These are phyloP conservation scores for Rostrohypoxylon terebratum DNA, from an alignment of 495 filamentous ascomycete genomes.

Conservation along the genomic window DNA sequence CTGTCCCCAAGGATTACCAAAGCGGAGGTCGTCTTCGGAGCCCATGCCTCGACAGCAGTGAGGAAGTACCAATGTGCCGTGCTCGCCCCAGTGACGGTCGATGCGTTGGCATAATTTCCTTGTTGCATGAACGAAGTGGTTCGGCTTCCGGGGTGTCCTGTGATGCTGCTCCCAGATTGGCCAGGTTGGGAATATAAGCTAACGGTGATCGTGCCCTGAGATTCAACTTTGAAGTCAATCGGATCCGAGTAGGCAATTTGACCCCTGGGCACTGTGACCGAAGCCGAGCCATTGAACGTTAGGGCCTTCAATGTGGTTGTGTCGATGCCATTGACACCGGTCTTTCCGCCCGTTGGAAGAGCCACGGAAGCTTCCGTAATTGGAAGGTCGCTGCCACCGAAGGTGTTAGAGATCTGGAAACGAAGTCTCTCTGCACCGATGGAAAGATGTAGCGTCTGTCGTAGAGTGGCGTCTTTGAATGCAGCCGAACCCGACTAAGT, in stretches of 20 bases:
- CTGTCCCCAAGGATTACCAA: conserved; percentile 77
- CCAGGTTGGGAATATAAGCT: conserved; percentile 69
- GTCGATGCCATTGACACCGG: conserved; percentile 67
- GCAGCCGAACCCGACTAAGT: conserved; percentile 44
- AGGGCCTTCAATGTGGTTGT: conserved; percentile 60
- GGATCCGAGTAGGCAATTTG: conserved; percentile 73
- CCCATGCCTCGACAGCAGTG: conserved; percentile 69
- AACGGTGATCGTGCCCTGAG: conserved; percentile 65
- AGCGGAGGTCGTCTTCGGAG: conserved; percentile 55
- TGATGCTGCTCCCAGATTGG: conserved; percentile 68
- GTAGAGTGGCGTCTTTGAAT: conserved; percentile 69
- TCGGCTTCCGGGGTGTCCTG: conserved; percentile 75
- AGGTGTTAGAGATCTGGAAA: conserved; percentile 75
- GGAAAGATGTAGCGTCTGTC: conserved; percentile 73
- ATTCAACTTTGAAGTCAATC: conserved; percentile 63
- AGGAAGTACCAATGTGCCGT: conserved; percentile 71
- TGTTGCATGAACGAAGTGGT: conserved; percentile 68
- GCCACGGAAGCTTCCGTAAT: conserved; percentile 71
- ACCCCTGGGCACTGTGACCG: conserved; percentile 67
- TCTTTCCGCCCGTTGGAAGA: conserved; percentile 60
- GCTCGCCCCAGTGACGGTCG: conserved; percentile 58
- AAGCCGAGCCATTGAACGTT: conserved; percentile 66
- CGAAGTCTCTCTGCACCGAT: conserved; percentile 67
- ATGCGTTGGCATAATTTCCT: conserved; percentile 65
- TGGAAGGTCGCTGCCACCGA: conserved; percentile 69